These are phyloP conservation scores for Boletus tylopilopsis DNA, from an alignment of 768 basidiomycete genomes.

Conservation along the genomic window DNA sequence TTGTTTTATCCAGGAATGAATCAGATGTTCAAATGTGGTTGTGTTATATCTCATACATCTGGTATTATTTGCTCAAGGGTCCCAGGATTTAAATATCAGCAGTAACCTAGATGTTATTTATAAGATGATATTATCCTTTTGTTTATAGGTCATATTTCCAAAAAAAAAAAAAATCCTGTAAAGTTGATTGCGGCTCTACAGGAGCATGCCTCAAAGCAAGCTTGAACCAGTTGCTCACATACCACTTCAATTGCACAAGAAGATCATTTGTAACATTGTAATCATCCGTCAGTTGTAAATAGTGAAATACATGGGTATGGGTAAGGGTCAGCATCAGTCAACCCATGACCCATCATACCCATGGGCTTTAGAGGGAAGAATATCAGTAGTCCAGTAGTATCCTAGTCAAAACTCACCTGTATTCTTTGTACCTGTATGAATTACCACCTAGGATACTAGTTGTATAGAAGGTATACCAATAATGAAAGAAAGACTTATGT, in stretches of 20 bases:
- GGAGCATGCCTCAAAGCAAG: constrained; percentile 85
- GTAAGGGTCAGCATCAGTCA: too few species aligned
- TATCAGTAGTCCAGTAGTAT: too few species aligned
- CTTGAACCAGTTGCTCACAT: constrained; percentile 82
- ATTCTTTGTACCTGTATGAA: too few species aligned
- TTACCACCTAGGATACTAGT: too few species aligned
- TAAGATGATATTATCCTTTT: neutral
- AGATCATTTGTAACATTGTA: constrained; percentile 85
- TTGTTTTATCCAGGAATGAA: constrained; percentile 36
- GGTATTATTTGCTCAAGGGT: constrained; percentile 56
- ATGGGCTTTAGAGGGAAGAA: too few species aligned
- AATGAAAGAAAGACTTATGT: too few species aligned
- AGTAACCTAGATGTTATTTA: constrained; percentile 87
- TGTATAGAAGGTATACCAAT: too few species aligned
- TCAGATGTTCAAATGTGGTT: neutral
- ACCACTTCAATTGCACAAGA: constrained; percentile 64
- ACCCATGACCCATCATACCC: too few species aligned
- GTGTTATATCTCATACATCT: constrained; percentile 47
- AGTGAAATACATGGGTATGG: too few species aligned
- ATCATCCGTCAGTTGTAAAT: constrained; percentile 79
- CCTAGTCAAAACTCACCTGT: too few species aligned
- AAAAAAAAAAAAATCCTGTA: constrained; percentile 66
- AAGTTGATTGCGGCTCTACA: constrained; percentile 85
- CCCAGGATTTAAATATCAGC: constrained; percentile 77
- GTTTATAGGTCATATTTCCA: neutral